Base-by-base conservation (phyloP, 2,329 filamentous ascomycete species). In the Stachybotrys chartarum region DNA sequence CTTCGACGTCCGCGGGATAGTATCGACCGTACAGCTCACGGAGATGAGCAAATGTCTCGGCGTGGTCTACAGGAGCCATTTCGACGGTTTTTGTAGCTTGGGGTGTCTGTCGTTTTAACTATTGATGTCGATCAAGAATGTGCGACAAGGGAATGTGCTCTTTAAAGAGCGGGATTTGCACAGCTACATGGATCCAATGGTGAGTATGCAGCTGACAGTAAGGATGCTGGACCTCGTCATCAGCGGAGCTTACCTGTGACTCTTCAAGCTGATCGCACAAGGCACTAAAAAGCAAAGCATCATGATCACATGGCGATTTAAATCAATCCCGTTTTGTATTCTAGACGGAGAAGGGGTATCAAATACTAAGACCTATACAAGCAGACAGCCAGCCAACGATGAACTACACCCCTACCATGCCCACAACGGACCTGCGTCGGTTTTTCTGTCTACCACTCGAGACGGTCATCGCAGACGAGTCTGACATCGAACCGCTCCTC, bases 401-500 rank as follows among this genome's bases (percentile, higher is more conserved):
- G 35, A 14, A 10, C 8, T 42, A 14, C 14, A 42, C 24, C 24
- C 24, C 24, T 42, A 14, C 35, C 10, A 42, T 14, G 35, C 35
- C 35, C 35, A 24, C 24, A 24, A 24, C 24, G 35, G 3, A 42
- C 14, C 35, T 42, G 10, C 14, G 4, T 24, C 24, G 24, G 24
- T 54, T 42, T 39, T 52, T 8, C 50, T 51, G 44, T 54, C 54
- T 60, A 79, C 70, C 75, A 77, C 65, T 82, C 81, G 57, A 86
- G 66, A 48, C 84, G 75, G 69, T 86, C 82, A 66, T 87, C 84
- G 63, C 80, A 83, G 32, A 81, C 69, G 39, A 87, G 69, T 51
- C 72, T 67, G 2, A 87, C 81, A 63, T 85, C 78, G 51, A 73
- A 80, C 44, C 75, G 73, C 61, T 79, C 78, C 24, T 85, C 74